Conservation (phyloP, 306 rosid genomes). For the Medicago arabica region DNA sequence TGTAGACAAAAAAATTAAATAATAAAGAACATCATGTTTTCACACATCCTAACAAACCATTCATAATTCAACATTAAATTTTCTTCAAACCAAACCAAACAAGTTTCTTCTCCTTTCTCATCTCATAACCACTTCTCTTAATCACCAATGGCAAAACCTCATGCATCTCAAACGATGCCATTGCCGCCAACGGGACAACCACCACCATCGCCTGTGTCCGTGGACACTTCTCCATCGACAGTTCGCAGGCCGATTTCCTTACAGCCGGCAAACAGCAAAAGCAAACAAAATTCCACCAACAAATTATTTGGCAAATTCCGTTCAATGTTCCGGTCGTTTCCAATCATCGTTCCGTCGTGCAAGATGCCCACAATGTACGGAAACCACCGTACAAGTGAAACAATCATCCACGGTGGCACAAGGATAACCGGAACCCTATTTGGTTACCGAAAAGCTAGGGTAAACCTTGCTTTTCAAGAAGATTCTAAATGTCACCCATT, state of each 20-base stretch:
- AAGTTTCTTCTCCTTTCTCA: background rate
- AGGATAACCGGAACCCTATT: constrained; percentile 81
- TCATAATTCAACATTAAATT: constrained; percentile 20
- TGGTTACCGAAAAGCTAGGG: constrained; percentile 64
- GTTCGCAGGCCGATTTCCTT: constrained; percentile 47
- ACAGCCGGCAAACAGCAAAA: constrained; percentile 65
- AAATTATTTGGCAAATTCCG: constrained; percentile 54
- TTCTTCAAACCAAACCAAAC: constrained; percentile 12
- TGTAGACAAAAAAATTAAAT: background rate
- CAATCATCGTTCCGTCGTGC: constrained; percentile 74
- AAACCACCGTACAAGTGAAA: constrained; percentile 22
- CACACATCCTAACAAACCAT: constrained; percentile 22
- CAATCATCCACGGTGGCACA: constrained; percentile 59
- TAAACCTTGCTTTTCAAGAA: constrained; percentile 78
- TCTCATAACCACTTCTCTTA: background rate
- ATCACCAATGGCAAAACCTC: constrained; percentile 25
- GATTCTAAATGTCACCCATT: constrained; percentile 61
- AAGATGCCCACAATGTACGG: constrained; percentile 49
- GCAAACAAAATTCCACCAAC: constrained; percentile 45
- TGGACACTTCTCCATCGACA: background rate
- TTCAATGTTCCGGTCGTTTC: constrained; percentile 65
- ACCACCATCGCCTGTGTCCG: background rate
- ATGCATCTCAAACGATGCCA: background rate
- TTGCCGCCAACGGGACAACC: background rate
- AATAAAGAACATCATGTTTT: background rate